Conservation (phyloP, 345 rosid species). For the Eutrema yunnanense region DNA sequence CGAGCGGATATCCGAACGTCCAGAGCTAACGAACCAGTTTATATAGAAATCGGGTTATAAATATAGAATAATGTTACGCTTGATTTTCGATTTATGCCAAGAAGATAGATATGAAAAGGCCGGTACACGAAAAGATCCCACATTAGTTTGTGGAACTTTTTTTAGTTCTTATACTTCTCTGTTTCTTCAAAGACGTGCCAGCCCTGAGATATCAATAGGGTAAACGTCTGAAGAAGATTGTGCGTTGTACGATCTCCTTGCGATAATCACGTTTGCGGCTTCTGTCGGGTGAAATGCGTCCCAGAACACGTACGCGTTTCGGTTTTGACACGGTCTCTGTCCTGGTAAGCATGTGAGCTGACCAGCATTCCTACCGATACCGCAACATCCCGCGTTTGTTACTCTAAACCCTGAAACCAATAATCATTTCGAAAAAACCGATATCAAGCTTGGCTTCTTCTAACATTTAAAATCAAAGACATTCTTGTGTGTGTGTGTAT, state of each 20-base stretch:
- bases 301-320: slow-evolving; percentile 59
- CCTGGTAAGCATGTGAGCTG: slow-evolving; percentile 71
- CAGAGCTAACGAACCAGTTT: background rate
- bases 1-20: no score
- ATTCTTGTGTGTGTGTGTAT: background rate
- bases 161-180: background rate
- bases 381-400: slow-evolving; percentile 63
- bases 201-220: slow-evolving; percentile 49
- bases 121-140: slow-evolving; percentile 6
- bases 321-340: slow-evolving; percentile 50
- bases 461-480: background rate
- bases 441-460: background rate
- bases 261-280: slow-evolving; percentile 48
- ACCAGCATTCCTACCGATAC: slow-evolving; percentile 72
- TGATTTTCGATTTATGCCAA: background rate
- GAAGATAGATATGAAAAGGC: background rate
- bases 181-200: slow-evolving; percentile 44
- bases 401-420: slow-evolving; percentile 46
- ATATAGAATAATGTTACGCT: slow-evolving; percentile 7
- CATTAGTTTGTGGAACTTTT: slow-evolving; percentile 5
- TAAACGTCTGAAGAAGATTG: slow-evolving; percentile 48
- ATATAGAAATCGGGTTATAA: background rate
- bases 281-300: slow-evolving; percentile 72
- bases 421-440: background rate
- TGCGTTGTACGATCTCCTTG: slow-evolving; percentile 46